Base-by-base conservation (phyloP, 2,329 filamentous ascomycete genomes). In the Trichoderma atroviride region DNA sequence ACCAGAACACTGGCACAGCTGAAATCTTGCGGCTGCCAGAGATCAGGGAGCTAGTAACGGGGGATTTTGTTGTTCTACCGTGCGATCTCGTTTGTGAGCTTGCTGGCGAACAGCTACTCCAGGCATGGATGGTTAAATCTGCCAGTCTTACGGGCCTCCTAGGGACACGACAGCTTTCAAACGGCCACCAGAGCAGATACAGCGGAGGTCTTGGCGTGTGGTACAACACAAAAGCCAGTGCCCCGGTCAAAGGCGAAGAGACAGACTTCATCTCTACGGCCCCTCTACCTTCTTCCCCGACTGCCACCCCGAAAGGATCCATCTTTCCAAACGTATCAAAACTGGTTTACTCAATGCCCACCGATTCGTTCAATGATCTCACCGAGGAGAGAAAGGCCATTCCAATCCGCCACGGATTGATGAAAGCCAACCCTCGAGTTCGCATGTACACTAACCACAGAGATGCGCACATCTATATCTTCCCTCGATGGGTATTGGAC, bases 81-180 rank as follows among this genome's bases (percentile, higher is more conserved):
- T 99, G 96, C 79, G 96, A 99, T 78, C 84, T 99, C 7, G 89
- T 99, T 50, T 97, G 94, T 78, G 94, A 97, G 76, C 83, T 98
- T 19, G 90, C 92, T 3, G 94, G 94, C 14, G 91, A 94, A 74
- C 88, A 90, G 71, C 84, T 98, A 27, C 82, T 97, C 2, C 93
- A 97, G 79, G 89, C 94, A 70, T 99, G 96, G 94, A 94, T 97
- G 91, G 88, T 94, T 35, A 89, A 92, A 74, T 88, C 93, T 61
- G 90, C 89, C 19, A 92, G 90, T 47, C 84, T 95, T 79, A 86
- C 80, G 74, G 88, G 83, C 81, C 84, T 86, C 16, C 85, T 90
- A 3, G 87, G 84, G 16, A 84, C 86, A 47, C 71, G 74, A 4
- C 76, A 75, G 22, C 78, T 82, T 19, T 77, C 80, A n/a, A 80